Evolutionary conservation across 2,329 filamentous ascomycete genomes (phyloP), one percentile per base, ranked within the genome.

Genomic region (Beauveria asiatica): DNA sequence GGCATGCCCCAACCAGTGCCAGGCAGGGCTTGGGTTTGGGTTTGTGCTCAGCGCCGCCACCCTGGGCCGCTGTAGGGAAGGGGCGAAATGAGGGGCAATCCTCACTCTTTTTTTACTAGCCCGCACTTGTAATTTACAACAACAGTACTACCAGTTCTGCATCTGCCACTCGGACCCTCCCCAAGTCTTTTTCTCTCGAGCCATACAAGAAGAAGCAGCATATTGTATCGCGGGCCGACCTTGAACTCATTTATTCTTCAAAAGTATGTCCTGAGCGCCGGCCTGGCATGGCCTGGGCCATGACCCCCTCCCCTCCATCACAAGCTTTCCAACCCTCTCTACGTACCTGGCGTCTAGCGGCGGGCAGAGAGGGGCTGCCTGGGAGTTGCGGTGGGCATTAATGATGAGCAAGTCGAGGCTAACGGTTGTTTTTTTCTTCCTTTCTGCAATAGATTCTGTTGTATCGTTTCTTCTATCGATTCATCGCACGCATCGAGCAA

Each of bases 401-500:
- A n/a, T 19, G n/a, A 50, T 42, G 51, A 44, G 23, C 17, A 33
- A 33, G 17, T 30, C n/a, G 19, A 60, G 42, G 59, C 60, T 61
- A 54, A 61, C 54, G 17, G 5, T 39, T 45, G 25, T 11, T 21
- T 21, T 21, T 21, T 39, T 60, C 21, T 46, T 42, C 23, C 48
- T 25, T 44, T 55, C 37, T 54, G 27, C 46, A 57, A 50, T 42
- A 56, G 58, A 60, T 44, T 33, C 42, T 44, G 17, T 41, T 45
- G 21, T 53, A 21, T 21, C 41, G 11, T 42, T 45, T 33, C 30
- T 21, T 55, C 25, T 55, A 54, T 56, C 49, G 27, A 59, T 6
- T 21, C 53, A 58, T 61, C 37, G 45, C 52, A 57, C 62, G 55
- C 51, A 62, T 60, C 58, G 62, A 60, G 56, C 66, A 78, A 70